Evolutionary conservation across 2,329 filamentous ascomycete species (phyloP), one percentile per base, ranked within the genome.

Genomic region (Pseudocercospora musae): DNA sequence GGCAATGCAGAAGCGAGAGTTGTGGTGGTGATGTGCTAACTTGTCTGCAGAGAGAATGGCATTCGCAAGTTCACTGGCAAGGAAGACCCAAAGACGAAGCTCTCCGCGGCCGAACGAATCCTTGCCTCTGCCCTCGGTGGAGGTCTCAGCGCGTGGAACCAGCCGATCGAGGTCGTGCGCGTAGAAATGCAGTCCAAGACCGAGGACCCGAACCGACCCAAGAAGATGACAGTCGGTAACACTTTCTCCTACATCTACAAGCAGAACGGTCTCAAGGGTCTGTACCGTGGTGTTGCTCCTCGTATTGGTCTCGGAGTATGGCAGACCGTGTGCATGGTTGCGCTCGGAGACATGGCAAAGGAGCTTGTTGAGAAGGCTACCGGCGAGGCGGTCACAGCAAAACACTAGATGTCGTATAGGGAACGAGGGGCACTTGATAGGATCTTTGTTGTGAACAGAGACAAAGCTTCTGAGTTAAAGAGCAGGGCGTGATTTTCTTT

Each of bases 161-260:
- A 99, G 85, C 95, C 95, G 66, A 99, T 99, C 77, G 95, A 99
- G 86, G 95, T 99, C 77, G 97, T 99, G 77, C 92, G 95, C 68
- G 94, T 99, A 66, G 95, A 99, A 86, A 97, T 99, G 92, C 95
- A 99, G 87, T 96, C 91, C 83, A 98, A 97, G 88, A 97, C 89
- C 73, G 91, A 90, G 72, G 95, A 99, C 77, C 93, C 95, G 64
- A 98, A 98, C 84, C 90, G 95, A 57, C 95, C 95, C 72, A 96
- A 96, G 88, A 99, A 99, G 83, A 89, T 99, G 90, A 98, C 92
- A 56, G 95, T 99, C 66, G 91, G 88, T 71, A 96, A 92, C 74
- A 83, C 86, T 8, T 82, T 85, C 71, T 83, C 75, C 70, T 99
- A 99, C 81, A 98, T 99, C 78, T 98, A 98, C 82, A 76, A 84